Evolutionary conservation across 139 green algal species (phyloP).

Genomic region (Coelastrella sp.): DNA sequence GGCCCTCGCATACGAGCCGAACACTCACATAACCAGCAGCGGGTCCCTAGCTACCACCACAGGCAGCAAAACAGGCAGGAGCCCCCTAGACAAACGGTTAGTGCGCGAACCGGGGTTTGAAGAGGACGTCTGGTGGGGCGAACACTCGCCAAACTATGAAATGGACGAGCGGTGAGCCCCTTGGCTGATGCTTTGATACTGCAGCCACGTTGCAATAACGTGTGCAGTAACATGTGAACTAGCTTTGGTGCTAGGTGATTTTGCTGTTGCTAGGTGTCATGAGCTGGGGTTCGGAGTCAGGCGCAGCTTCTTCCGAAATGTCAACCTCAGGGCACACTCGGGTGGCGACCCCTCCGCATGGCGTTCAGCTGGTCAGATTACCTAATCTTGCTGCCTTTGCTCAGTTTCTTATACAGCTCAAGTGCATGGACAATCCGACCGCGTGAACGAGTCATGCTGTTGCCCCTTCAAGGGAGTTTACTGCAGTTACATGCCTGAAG

Average conservation of each 20-base stretch:
- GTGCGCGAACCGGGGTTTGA: constrained; percentile 82
- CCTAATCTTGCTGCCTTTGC: too few species aligned
- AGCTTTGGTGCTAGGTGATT: not conserved
- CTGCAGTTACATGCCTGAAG: too few species aligned
- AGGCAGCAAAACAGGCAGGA: constrained; percentile 92
- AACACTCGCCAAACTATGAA: constrained; percentile 8
- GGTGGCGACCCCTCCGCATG: too few species aligned
- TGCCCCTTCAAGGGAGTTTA: too few species aligned
- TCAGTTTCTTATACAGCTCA: not conserved
- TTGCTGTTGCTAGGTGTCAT: constrained; percentile 38
- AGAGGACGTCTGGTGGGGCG: constrained; percentile 80
- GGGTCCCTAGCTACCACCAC: constrained; percentile 4
- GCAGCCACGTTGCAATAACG: not conserved
- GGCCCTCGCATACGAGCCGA: constrained; percentile 12
- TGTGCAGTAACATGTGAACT: not conserved
- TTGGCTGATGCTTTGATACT: not conserved
- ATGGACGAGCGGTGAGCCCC: constrained; percentile 21
- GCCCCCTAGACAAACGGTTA: constrained; percentile 93
- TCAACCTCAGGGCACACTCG: too few species aligned
- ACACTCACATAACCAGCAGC: constrained; percentile 16
- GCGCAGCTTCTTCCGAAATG: too few species aligned
- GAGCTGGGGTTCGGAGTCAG: too few species aligned
- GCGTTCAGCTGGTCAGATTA: too few species aligned
- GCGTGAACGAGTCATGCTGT: too few species aligned
- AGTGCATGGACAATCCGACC: too few species aligned